Conservation (phyloP, 2,329 filamentous ascomycete genomes). For the Fusarium xyrophilum region DNA sequence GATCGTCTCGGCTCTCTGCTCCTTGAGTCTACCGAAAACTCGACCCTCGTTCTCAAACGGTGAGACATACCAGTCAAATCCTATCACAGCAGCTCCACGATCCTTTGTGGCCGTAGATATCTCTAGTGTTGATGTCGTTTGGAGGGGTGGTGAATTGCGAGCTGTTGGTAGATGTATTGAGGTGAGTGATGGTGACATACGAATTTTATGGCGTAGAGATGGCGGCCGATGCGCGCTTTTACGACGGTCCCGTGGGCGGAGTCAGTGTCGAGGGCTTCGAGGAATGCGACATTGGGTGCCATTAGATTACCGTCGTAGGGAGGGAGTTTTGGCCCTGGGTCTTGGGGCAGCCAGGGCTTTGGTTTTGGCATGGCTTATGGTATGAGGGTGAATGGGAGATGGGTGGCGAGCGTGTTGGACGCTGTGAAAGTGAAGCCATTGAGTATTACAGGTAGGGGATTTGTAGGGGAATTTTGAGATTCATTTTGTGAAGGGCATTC, state of each 20-base stretch:
- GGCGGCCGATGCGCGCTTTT: neutral
- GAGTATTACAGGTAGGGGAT: rapidly evolving
- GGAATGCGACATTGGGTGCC: neutral
- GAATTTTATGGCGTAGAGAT: neutral
- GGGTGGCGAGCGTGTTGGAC: neutral
- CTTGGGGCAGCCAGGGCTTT: neutral
- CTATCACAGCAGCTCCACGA: neutral
- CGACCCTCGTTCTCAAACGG: slow-evolving; percentile 21
- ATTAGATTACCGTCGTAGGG: neutral
- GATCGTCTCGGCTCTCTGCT: neutral
- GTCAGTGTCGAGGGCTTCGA: neutral
- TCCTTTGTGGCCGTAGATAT: neutral
- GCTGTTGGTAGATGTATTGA: too few relatives aligned
- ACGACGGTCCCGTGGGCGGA: neutral
- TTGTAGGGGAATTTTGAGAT: too few relatives aligned
- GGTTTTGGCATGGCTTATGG: neutral
- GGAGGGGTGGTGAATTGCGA: neutral
- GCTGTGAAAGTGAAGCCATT: neutral
- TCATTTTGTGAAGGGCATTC: rapidly evolving
- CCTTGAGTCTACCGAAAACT: slow-evolving; percentile 8
- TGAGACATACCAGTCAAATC: neutral
- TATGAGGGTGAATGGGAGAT: rapidly evolving
- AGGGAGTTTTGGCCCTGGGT: neutral
- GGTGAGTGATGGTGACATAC: neutral
- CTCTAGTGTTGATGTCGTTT: neutral